Evolutionary conservation across 169 alveolate genomes (phyloP).

Genomic region (Eimeria necatrix): DNA sequence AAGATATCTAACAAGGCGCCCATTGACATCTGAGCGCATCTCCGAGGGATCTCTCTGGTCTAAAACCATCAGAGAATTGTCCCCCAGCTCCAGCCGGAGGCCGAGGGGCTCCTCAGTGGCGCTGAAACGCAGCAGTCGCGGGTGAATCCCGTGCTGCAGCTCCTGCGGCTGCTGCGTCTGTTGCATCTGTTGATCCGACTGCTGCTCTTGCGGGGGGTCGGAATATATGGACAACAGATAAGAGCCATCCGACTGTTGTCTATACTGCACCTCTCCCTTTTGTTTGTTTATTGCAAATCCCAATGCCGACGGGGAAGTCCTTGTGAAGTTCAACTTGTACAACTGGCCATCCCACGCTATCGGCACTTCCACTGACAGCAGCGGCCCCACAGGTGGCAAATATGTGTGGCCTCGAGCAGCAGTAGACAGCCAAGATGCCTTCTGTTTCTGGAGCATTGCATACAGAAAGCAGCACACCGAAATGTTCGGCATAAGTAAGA

Average conservation of each 20-base stretch:
- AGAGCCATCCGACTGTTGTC: slow-evolving; percentile 84
- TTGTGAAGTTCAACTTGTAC: not conserved
- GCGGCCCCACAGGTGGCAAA: slow-evolving; percentile 50
- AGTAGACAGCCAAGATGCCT: slow-evolving; percentile 17
- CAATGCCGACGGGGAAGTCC: not conserved
- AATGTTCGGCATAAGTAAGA: not conserved
- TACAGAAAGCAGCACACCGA: not conserved
- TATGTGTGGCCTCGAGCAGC: slow-evolving; percentile 50
- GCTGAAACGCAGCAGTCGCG: slow-evolving; percentile 39
- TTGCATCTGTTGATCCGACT: not conserved
- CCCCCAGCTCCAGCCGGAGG: slow-evolving; percentile 35
- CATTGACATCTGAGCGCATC: slow-evolving; percentile 80
- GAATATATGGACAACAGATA: slow-evolving; percentile 72
- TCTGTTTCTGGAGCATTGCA: slow-evolving; percentile 21
- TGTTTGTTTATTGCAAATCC: slow-evolving; percentile 40
- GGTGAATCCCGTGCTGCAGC: slow-evolving; percentile 30
- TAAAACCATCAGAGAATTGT: slow-evolving; percentile 55
- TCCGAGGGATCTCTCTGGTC: slow-evolving; percentile 75
- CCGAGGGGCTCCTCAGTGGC: slow-evolving; percentile 73
- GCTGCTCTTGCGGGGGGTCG: slow-evolving; percentile 28
- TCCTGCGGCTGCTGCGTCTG: not conserved
- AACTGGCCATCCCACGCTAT: slow-evolving; percentile 38
- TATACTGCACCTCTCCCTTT: slow-evolving; percentile 55
- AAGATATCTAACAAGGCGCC: slow-evolving; percentile 73
- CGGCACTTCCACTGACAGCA: slow-evolving; percentile 19